Evolutionary conservation across 139 green algal genomes (phyloP).

Genomic region (Auxenochlorella protothecoides): DNA sequence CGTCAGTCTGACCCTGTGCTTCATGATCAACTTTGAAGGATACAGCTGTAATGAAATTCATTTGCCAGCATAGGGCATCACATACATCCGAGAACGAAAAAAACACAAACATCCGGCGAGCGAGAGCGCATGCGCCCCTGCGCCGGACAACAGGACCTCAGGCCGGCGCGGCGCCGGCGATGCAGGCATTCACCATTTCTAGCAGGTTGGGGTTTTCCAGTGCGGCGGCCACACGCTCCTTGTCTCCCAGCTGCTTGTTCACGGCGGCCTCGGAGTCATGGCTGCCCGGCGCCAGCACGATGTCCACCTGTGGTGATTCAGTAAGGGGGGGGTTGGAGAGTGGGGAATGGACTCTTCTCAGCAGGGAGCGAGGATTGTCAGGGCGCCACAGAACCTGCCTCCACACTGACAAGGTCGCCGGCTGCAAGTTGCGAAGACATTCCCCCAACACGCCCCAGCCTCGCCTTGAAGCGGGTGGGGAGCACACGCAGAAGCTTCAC

Average conservation of each 20-base stretch:
- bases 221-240: slow-evolving; percentile 93
- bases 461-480: slow-evolving; percentile 79
- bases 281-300: slow-evolving; percentile 58
- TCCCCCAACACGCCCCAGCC: not conserved
- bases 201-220: slow-evolving; percentile 92
- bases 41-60: too few species aligned
- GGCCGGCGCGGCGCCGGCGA: slow-evolving; percentile 22
- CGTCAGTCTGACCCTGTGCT: too few species aligned
- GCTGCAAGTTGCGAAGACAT: not conserved
- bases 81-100: too few species aligned
- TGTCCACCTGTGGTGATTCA: slow-evolving; percentile 41
- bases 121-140: too few species aligned
- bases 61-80: too few species aligned
- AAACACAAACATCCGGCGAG: too few species aligned
- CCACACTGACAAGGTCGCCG: not conserved
- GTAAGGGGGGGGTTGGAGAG: not conserved
- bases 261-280: slow-evolving; percentile 83
- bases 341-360: not conserved
- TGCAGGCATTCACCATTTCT: slow-evolving; percentile 82
- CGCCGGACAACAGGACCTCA: too few species aligned
- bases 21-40: too few species aligned
- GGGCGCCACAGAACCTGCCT: too few species aligned
- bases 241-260: slow-evolving; percentile 98
- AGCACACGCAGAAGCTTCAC: slow-evolving; percentile 81
- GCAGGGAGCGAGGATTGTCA: not conserved